These are phyloP conservation scores for Candolleomyces eurysporus DNA, from an alignment of 768 basidiomycete species.

Conservation along the genomic window DNA sequence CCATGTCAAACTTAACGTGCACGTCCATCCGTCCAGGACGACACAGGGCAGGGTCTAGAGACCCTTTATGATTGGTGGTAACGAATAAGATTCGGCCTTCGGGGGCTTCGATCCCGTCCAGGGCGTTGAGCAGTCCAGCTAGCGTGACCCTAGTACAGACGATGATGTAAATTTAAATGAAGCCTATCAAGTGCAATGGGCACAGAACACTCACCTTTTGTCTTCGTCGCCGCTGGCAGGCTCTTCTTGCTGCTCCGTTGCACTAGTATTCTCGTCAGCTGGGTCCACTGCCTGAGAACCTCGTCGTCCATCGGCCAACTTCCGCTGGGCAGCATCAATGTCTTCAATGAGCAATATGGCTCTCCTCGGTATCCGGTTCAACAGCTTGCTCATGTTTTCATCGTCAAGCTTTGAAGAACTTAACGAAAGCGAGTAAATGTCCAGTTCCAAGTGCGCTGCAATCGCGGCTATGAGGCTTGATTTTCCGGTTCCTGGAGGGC, in stretches of 20 bases:
- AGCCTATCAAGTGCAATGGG: not conserved
- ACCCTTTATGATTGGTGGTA: constrained; percentile 63
- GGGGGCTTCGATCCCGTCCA: constrained; percentile 62
- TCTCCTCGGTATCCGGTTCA: constrained; percentile 49
- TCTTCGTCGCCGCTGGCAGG: not conserved
- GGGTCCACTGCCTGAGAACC: not conserved
- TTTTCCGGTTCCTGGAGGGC: constrained; percentile 71
- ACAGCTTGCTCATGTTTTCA: constrained; percentile 45
- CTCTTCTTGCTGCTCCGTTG: too few species aligned
- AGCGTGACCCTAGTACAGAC: constrained; percentile 45
- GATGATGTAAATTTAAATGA: not conserved
- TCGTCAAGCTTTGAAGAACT: constrained; percentile 59
- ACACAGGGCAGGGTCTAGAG: constrained; percentile 61
- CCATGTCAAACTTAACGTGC: constrained; percentile 62
- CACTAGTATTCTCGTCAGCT: not conserved
- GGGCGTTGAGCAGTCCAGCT: constrained; percentile 64
- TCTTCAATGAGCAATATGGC: constrained; percentile 73
- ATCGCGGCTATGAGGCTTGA: constrained; percentile 67
- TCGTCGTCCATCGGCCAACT: not conserved
- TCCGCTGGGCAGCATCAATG: constrained; percentile 53
- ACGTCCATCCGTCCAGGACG: constrained; percentile 71
- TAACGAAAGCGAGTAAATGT: constrained; percentile 64
- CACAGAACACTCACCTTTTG: too few species aligned
- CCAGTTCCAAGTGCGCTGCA: constrained; percentile 67
- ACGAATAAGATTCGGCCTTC: constrained; percentile 56